phyloP scores from a whole-genome alignment of 768 basidiomycete species.

The Hericium rajendrae region DNA sequence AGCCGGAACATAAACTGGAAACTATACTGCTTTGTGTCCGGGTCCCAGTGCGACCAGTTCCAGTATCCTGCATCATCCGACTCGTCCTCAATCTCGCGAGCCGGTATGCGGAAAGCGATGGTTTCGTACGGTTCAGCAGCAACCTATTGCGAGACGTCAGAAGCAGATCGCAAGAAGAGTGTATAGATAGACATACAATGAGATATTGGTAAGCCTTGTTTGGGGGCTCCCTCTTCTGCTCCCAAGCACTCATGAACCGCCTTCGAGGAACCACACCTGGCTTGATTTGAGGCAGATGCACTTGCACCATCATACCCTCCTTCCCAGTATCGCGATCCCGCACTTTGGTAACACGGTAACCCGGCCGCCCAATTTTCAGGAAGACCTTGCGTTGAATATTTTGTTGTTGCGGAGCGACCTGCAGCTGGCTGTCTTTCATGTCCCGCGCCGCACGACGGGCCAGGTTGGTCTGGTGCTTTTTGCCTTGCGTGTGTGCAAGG shows the following conservation, averaged over 20 bases:
- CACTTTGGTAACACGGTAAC: conserved; percentile 94
- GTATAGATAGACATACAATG: conserved; percentile 52
- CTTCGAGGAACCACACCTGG: conserved; percentile 72
- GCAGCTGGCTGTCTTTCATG: conserved; percentile 86
- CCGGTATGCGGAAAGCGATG: conserved; percentile 97
- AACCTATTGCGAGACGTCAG: conserved; percentile 50
- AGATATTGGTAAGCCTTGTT: conserved; percentile 97
- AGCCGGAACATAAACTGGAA: conserved; percentile 96
- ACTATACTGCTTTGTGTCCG: conserved; percentile 97
- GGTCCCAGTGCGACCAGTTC: conserved; percentile 99
- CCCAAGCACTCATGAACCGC: conserved; percentile 96
- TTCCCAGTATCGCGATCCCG: conserved; percentile 84
- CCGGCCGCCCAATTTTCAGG: conserved; percentile 93
- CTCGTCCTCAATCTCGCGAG: conserved; percentile 94
- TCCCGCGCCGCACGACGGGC: conserved; percentile 96
- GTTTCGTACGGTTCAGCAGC: conserved; percentile 99
- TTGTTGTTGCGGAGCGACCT: conserved; percentile 76
- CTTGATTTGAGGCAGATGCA: conserved; percentile 93
- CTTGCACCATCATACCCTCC: conserved; percentile 96
- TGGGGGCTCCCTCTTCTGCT: conserved; percentile 89
- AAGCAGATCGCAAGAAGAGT: neutral
- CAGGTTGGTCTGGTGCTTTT: conserved; percentile 98
- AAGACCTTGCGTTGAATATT: conserved; percentile 88
- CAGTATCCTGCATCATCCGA: conserved; percentile 82
- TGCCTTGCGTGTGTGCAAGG: conserved; percentile 97